Evolutionary conservation across 495 filamentous ascomycete genomes (phyloP), one percentile per base, ranked within the genome.

Genomic region (Penicillium pancosmium): DNA sequence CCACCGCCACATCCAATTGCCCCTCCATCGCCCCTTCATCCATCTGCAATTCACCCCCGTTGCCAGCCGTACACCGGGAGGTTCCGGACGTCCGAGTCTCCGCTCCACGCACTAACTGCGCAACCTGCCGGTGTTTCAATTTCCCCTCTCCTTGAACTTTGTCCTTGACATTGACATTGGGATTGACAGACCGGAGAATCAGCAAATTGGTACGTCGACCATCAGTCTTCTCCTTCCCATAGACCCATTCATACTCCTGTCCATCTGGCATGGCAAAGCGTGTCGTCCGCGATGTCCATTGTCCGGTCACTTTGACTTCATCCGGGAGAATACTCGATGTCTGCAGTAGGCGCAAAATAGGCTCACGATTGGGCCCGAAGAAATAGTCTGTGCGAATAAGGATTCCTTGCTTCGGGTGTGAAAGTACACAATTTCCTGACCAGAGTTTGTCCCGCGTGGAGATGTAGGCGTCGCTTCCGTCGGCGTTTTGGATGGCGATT

Each of bases 21-120:
- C 54, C 67, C 6, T 56, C 50, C 52, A 75, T 61, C 33, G 46
- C 64, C 27, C 55, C 67, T 5, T 73, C 64, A 21, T 81, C 74
- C 52, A 82, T 62, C 56, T 77, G 60, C 55, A 86, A 50, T 47
- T 77, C 59, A 0, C 82, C 83, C 0, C 82, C 83, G 61, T 85
- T 86, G 0, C 81, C 81, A 0, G 83, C 81, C 21, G 56, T 69
- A 48, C 68, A 68, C 41, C 59, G 56, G 21, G 63, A 67, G 10
- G 71, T 79, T 7, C 80, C 80, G 7, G 69, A 63, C 0, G 78
- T 78, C 23, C 82, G 68, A 18, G 65, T 70, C 49, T 70, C 73
- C 10, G 72, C 66, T 40, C 73, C 73, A 15, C 83, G 71, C 11
- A 80, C 64, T 13, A 86, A 57, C 48, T 74, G 70, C 16, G 81